Percentiles rank a stretch among this genome's conserved stretches.
These are phyloP conservation scores for Botrytis porri DNA, from an alignment of 2,329 filamentous ascomycete genomes.

Conservation along the genomic window DNA sequence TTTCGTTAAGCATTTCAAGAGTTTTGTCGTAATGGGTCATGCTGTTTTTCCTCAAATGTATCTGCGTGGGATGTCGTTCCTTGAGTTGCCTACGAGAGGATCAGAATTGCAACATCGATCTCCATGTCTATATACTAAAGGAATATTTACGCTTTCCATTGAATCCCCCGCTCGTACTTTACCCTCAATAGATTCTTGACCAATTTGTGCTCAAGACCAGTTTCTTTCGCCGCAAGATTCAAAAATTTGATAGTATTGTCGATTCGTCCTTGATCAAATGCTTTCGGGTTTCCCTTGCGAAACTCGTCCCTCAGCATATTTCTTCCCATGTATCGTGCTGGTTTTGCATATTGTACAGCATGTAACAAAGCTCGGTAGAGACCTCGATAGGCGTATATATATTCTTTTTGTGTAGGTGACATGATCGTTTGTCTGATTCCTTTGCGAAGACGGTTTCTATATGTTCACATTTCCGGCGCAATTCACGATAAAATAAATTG, in stretches of 20 bases:
- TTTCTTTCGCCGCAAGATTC: conserved; percentile 58
- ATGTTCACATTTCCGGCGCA: too few relatives aligned
- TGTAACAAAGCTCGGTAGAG: conserved; percentile 65
- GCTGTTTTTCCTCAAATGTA: conserved; percentile 31
- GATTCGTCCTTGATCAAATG: conserved; percentile 52
- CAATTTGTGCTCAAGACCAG: conserved; percentile 68
- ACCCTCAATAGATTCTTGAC: conserved; percentile 65
- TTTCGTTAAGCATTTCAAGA: conserved; percentile 70
- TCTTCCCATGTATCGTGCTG: conserved; percentile 60
- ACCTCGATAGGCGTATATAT: conserved; percentile 66
- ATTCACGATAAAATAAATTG: background rate
- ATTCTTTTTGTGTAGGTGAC: conserved; percentile 35
- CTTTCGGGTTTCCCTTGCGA: conserved; percentile 44
- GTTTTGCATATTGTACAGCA: conserved; percentile 69
- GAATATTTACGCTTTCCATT: conserved; percentile 7
- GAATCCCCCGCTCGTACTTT: conserved; percentile 25
- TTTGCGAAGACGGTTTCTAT: background rate
- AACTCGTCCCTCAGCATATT: conserved; percentile 60
- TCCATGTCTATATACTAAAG: background rate
- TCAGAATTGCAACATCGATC: background rate
- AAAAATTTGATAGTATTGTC: conserved; percentile 70
- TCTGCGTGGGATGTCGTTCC: conserved; percentile 11
- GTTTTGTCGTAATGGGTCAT: conserved; percentile 65
- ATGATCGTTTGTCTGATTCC: background rate
- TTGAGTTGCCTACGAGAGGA: background rate